Evolutionary conservation across 1,139 yeast species (phyloP), one percentile per base, ranked within the genome.

Genomic region (Blastobotrys aristatus): DNA sequence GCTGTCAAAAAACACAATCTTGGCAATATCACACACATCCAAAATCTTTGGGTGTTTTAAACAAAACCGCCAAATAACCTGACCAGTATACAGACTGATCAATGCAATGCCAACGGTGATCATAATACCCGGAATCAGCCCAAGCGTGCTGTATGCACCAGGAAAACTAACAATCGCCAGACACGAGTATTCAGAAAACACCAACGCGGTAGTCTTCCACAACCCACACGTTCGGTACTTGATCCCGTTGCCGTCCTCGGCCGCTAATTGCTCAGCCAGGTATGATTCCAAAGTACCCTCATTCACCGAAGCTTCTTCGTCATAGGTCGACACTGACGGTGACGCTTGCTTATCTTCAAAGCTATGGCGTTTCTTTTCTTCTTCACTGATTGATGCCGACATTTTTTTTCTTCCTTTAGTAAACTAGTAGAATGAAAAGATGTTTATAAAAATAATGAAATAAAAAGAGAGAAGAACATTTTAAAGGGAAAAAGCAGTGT

Each of bases 121-220:
- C 31, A 79, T 74, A 21, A 79, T 63, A 0, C 84, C 84, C 1
- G 82, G 81, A 1, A 79, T 74, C 21, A 79, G 62, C 0, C 84
- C 84, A 29, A 79, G 64, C 2, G 78, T 79, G 1, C 82, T 75
- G 57, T 75, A 79, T 5, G 82, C 75, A 82, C 82, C 77, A 0
- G 84, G 84, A 58, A 79, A 79, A 17, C 82, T 76, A 76, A 79
- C 72, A 50, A 78, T 77, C 10, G 84, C 84, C 52, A 79, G 67
- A 56, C 82, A 79, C 33, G 79, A 77, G 61, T 79, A 79, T 60
- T 79, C 84, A 3, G 81, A 75, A 52, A 79, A 76, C 46, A 79
- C 64, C 38, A 79, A 67, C 5, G 80, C 81, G 0, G 82, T 79
- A 0, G 83, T 77, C 53, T 71, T 74, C 51, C 72, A 75, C 82